Conservation (phyloP, 2,329 filamentous ascomycete genomes). For the Neonectria coccinea region DNA sequence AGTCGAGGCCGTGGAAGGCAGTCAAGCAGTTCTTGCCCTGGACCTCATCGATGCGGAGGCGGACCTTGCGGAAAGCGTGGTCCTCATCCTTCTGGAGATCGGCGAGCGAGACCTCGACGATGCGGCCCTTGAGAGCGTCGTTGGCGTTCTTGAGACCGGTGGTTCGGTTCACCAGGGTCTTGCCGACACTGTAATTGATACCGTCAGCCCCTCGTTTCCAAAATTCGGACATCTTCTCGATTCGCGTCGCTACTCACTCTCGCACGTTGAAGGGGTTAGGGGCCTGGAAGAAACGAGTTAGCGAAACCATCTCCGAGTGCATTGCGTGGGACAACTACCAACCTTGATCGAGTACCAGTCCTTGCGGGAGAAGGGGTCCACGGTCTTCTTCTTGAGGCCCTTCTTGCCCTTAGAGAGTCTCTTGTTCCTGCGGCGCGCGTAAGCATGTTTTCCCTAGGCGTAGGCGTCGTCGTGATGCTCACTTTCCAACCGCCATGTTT, state of each 20-base stretch:
- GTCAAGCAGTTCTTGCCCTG: conserved; percentile 99
- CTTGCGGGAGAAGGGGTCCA: conserved; percentile 98
- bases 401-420: conserved; percentile 99
- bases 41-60: conserved; percentile 97
- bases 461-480: conserved; percentile 47
- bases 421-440: conserved; percentile 82
- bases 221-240: conserved; percentile 31
- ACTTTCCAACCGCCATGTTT: conserved; percentile 73
- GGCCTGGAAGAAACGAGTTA: conserved; percentile 66
- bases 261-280: conserved; percentile 94
- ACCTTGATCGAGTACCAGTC: conserved; percentile 99
- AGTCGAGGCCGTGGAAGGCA: conserved; percentile 99
- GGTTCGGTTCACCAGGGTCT: conserved; percentile 99
- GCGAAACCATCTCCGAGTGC: conserved; percentile 15
- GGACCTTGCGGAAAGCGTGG: conserved; percentile 99
- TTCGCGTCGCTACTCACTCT: conserved; percentile 78
- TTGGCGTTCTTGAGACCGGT: conserved; percentile 99
- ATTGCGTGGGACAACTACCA: conserved; percentile 31
- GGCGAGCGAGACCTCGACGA: conserved; percentile 98
- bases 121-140: conserved; percentile 97
- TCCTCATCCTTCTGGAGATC: conserved; percentile 99
- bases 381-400: conserved; percentile 99
- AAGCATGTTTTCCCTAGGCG: conserved; percentile 33
- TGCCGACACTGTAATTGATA: conserved; percentile 82
- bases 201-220: conserved; percentile 36